Evolutionary conservation across 441 rosid genomes (phyloP), one percentile per base, ranked within the genome.

Genomic region (Eruca vesicaria): DNA sequence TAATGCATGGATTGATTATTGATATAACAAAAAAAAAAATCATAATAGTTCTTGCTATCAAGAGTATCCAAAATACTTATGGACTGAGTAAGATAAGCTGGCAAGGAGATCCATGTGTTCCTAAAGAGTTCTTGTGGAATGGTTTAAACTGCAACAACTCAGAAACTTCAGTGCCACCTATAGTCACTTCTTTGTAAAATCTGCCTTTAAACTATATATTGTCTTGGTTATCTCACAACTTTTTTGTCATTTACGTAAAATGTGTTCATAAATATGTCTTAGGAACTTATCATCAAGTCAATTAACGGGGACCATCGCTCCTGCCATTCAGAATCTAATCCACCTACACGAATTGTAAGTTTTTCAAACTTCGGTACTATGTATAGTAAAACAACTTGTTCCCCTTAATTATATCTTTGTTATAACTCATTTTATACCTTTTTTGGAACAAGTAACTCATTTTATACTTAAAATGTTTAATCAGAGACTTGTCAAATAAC

Each of bases 21-120:
- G 6, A 50, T 50, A 10, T 48, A 35, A 50, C 62, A n/a, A n/a
- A n/a, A n/a, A n/a, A 50, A 45, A 14, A 23, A 18, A 3, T 5
- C 61, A 26, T 36, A 19, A 9, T 23, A 82, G 84, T 72, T 38
- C 73, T 45, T 73, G 86, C 82, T 7, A 68, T 83, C 26, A 20
- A 26, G 52, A 18, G 57, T 10, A 75, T 85, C 29, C 80, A 81
- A 69, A 52, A 64, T n/a, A 4, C 23, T 1, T 83, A 85, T 45
- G 68, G 9, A 45, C 4, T 83, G 57, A 75, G 57, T 0, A 66
- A 18, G 45, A 28, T 26, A 1, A 76, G 58, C 20, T 83, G 84
- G 88, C 84, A 81, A 50, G 88, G 88, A 43, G 88, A 85, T 73
- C 88, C 88, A 9, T 85, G 88, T 31, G 33, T 71, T 9, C 88